These are phyloP conservation scores for Gloeopeniophorella convolvens DNA, from an alignment of 768 basidiomycete species.

Conservation along the genomic window DNA sequence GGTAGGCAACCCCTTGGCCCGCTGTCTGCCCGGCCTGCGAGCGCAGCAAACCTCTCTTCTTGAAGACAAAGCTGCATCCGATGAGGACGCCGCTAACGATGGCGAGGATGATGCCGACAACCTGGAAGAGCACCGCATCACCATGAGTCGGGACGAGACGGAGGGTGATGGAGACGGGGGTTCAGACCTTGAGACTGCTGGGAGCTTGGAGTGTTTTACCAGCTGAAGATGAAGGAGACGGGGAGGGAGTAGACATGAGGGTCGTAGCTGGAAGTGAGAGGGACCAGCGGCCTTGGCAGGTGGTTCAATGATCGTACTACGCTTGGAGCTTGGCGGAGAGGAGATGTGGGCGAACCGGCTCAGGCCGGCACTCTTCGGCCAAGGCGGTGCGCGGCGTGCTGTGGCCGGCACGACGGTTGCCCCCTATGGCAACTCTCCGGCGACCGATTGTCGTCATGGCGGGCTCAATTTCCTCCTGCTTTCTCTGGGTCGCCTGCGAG, in stretches of 20 bases:
- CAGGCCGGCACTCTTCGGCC: no score
- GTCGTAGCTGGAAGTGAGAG: neutral
- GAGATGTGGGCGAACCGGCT: no score
- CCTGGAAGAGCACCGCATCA: no score
- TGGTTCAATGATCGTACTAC: no score
- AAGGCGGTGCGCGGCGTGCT: no score
- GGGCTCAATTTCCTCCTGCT: no score
- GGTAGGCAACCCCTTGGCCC: constrained; percentile 88
- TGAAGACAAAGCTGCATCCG: constrained; percentile 91
- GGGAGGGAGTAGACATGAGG: constrained; percentile 12
- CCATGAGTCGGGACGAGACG: neutral
- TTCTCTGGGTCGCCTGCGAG: no score
- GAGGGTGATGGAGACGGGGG: neutral
- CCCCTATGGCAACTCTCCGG: no score
- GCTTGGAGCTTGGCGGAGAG: no score
- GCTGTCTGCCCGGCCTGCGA: constrained; percentile 74
- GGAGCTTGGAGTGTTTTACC: constrained; percentile 9
- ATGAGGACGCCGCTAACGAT: constrained; percentile 80
- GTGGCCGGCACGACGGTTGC: no score
- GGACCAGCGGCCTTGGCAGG: neutral
- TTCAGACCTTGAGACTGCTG: constrained; percentile 15
- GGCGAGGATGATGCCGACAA: constrained; percentile 75
- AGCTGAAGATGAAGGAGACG: constrained; percentile 13
- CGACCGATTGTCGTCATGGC: no score
- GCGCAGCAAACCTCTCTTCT: constrained; percentile 88